Conservation (phyloP, 495 filamentous ascomycete species). For the Jackrogersella multiformis region DNA sequence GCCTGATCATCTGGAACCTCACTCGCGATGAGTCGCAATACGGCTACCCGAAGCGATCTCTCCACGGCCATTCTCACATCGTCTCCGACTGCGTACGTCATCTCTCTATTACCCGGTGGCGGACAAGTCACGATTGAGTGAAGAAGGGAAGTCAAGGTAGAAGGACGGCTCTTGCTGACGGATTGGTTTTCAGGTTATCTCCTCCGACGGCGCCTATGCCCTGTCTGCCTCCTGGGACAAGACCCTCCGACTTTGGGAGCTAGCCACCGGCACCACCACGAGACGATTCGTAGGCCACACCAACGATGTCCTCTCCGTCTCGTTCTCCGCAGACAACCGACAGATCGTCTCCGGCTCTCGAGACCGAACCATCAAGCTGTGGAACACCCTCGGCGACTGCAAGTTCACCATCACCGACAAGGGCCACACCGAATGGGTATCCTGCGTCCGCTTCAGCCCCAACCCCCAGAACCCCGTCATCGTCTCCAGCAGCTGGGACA, state of each 20-base stretch:
- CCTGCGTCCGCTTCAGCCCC: constrained; percentile 98
- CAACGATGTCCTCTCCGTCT: constrained; percentile 99
- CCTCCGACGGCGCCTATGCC: constrained; percentile 99
- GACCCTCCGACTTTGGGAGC: constrained; percentile 99
- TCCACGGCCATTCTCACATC: constrained; percentile 99
- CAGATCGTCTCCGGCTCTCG: constrained; percentile 99
- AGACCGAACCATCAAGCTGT: constrained; percentile 99
- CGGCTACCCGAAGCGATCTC: constrained; percentile 97
- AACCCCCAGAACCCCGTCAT: constrained; percentile 99
- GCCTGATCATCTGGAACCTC: constrained; percentile 99
- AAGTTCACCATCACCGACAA: constrained; percentile 99
- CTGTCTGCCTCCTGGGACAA: constrained; percentile 99
- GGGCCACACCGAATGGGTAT: constrained; percentile 99
- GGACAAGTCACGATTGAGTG: neutral
- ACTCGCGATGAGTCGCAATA: constrained; percentile 97
- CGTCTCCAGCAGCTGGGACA: constrained; percentile 98
- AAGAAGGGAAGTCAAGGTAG: constrained; percentile 15
- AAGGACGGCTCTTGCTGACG: constrained; percentile 51
- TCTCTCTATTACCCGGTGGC: constrained; percentile 19
- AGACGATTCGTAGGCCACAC: constrained; percentile 98
- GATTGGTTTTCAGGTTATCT: constrained; percentile 82
- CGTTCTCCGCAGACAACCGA: constrained; percentile 99
- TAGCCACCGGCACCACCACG: constrained; percentile 94
- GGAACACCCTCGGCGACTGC: constrained; percentile 99
- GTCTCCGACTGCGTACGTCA: constrained; percentile 98